Conservation (phyloP, 2,329 filamentous ascomycete species). For the Pseudogymnoascus sp. region DNA sequence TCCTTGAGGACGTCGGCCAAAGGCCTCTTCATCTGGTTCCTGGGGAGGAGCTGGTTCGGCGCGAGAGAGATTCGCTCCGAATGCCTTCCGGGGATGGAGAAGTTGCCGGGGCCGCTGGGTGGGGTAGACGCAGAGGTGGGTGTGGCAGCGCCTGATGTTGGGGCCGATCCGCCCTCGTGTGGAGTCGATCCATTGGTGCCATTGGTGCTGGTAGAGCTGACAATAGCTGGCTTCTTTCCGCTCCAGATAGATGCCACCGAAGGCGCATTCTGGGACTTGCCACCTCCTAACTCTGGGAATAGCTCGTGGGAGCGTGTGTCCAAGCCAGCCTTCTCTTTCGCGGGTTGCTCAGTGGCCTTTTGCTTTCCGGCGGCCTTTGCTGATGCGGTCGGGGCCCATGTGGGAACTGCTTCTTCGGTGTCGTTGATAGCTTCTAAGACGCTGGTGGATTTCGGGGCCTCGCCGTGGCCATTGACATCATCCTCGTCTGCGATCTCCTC, state of each 20-base stretch:
- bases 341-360: slow-evolving; percentile 44
- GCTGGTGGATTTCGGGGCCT: slow-evolving; percentile 39
- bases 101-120: slow-evolving; percentile 41
- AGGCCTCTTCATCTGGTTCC: slow-evolving; percentile 74
- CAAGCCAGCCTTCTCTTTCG: slow-evolving; percentile 42
- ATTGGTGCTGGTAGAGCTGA: slow-evolving; percentile 46
- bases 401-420: slow-evolving; percentile 38
- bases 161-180: slow-evolving; percentile 47
- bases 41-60: slow-evolving; percentile 68
- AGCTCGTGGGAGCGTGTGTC: slow-evolving; percentile 85
- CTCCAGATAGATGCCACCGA: slow-evolving; percentile 72
- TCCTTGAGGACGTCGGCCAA: slow-evolving; percentile 81
- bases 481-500: slow-evolving; percentile 82
- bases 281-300: slow-evolving; percentile 83
- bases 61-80: slow-evolving; percentile 69
- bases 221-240: slow-evolving; percentile 51
- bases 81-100: slow-evolving; percentile 77
- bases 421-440: slow-evolving; percentile 29
- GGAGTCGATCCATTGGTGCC: slow-evolving; percentile 46
- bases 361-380: slow-evolving; percentile 65
- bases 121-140: slow-evolving; percentile 33
- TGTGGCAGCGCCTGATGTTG: slow-evolving; percentile 52
- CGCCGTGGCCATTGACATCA: slow-evolving; percentile 57
- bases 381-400: slow-evolving; percentile 45
- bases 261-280: slow-evolving; percentile 52